Percentiles rank a stretch among this genome's conserved stretches.
Conservation (phyloP, 2,329 filamentous ascomycete genomes). For the Cladophialophora yegresii region DNA sequence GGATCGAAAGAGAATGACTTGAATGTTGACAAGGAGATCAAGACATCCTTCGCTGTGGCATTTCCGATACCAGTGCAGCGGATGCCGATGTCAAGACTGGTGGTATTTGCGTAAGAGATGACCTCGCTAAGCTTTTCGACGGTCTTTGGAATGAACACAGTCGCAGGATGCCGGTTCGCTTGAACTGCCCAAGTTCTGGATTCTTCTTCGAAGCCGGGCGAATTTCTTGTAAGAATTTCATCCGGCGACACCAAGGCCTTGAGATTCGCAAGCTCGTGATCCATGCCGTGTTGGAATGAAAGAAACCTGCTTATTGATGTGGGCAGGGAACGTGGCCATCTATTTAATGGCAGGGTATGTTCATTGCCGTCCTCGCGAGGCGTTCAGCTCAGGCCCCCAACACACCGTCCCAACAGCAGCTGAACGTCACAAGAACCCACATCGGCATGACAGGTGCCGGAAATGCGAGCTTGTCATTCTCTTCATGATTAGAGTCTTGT, state of each 20-base stretch:
- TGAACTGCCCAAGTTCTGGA: conserved; percentile 41
- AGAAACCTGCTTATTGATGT: neutral
- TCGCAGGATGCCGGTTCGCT: conserved; percentile 40
- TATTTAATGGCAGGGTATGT: neutral
- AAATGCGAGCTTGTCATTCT: neutral
- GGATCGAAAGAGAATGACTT: conserved; percentile 43
- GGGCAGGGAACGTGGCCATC: neutral
- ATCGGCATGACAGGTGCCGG: neutral
- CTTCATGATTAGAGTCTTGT: too few relatives aligned
- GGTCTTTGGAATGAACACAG: conserved; percentile 42
- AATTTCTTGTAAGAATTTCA: conserved; percentile 11
- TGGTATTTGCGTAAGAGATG: conserved; percentile 41
- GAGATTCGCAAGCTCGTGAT: neutral
- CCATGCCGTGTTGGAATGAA: neutral
- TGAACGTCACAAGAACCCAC: neutral
- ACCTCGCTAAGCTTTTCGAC: conserved; percentile 39
- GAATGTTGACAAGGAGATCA: conserved; percentile 45
- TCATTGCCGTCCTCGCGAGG: neutral
- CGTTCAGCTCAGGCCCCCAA: neutral
- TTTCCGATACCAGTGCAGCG: conserved; percentile 44
- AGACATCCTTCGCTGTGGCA: conserved; percentile 43
- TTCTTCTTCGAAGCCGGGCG: conserved; percentile 31
- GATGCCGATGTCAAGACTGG: conserved; percentile 44
- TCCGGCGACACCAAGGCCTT: conserved; percentile 4
- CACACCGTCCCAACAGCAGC: neutral